Evolutionary conservation across 73 alveolate species (phyloP).

Genomic region (Tetrahymena elliotti): DNA sequence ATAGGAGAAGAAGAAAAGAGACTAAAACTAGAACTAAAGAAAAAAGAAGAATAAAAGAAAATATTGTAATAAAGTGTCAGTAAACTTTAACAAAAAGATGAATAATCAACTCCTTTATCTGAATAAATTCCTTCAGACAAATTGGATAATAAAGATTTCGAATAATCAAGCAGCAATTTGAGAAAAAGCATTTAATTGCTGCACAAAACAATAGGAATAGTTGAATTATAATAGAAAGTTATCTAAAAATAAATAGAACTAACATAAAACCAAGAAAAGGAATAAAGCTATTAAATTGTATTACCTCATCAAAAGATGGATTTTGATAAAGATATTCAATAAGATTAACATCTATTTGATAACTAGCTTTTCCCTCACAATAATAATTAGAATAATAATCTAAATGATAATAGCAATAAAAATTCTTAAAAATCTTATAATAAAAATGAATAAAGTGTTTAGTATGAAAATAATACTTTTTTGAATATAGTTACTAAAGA

Average conservation of each 20-base stretch:
- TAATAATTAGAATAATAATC: background rate
- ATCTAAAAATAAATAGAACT: background rate
- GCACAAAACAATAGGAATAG: background rate
- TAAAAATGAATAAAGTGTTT: too few relatives aligned
- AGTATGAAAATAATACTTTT: background rate
- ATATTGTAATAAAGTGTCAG: background rate
- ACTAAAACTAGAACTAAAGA: background rate
- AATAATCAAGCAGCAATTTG: background rate
- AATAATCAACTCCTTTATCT: background rate
- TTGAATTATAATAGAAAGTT: background rate
- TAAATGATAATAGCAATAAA: background rate
- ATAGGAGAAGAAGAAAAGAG: background rate
- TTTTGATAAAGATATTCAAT: background rate
- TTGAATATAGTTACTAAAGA: background rate
- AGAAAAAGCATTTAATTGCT: background rate
- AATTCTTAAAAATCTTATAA: background rate
- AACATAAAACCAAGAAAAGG: background rate
- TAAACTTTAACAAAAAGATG: background rate
- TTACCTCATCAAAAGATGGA: background rate
- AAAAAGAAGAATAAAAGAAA: background rate
- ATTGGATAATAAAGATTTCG: background rate
- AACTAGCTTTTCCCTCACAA: background rate
- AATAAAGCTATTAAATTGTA: background rate
- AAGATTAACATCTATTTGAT: background rate
- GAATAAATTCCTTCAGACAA: background rate